phyloP scores from a whole-genome alignment of 2,329 filamentous ascomycete genomes.

The Zymoseptoria passerinii region DNA sequence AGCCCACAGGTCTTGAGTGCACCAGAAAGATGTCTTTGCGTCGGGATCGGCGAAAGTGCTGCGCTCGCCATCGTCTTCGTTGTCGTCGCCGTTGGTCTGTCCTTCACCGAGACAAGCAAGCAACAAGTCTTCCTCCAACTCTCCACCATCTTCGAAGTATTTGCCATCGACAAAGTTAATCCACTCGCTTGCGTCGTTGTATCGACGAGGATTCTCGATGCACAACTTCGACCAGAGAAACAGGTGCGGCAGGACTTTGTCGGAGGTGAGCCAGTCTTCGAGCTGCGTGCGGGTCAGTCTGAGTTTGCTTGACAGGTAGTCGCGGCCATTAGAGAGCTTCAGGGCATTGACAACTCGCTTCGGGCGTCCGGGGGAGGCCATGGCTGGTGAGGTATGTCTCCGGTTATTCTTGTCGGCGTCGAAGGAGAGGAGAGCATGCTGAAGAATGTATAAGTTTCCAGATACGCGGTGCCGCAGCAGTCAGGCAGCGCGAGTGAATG shows the following conservation, averaged over 20 bases:
- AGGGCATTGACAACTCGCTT: constrained; percentile 3
- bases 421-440: neutral
- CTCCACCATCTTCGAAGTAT: constrained; percentile 14
- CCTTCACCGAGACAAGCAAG: constrained; percentile 18
- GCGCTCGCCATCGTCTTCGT: neutral
- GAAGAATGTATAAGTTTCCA: neutral
- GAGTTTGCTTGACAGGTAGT: constrained; percentile 14
- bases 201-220: constrained; percentile 9
- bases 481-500: neutral
- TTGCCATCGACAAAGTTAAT: constrained; percentile 12
- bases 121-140: constrained; percentile 18
- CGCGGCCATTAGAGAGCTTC: constrained; percentile 20
- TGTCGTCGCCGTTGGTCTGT: neutral
- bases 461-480: neutral
- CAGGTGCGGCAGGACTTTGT: constrained; percentile 15
- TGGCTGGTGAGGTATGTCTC: neutral
- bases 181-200: constrained; percentile 16
- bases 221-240: constrained; percentile 18
- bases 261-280: constrained; percentile 17
- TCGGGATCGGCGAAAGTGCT: constrained; percentile 3
- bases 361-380: constrained; percentile 8
- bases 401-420: neutral
- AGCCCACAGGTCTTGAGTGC: constrained; percentile 19
- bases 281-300: constrained; percentile 8
- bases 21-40: constrained; percentile 12